phyloP scores from a whole-genome alignment of 257 asterid species.

The Ilex asprella region DNA sequence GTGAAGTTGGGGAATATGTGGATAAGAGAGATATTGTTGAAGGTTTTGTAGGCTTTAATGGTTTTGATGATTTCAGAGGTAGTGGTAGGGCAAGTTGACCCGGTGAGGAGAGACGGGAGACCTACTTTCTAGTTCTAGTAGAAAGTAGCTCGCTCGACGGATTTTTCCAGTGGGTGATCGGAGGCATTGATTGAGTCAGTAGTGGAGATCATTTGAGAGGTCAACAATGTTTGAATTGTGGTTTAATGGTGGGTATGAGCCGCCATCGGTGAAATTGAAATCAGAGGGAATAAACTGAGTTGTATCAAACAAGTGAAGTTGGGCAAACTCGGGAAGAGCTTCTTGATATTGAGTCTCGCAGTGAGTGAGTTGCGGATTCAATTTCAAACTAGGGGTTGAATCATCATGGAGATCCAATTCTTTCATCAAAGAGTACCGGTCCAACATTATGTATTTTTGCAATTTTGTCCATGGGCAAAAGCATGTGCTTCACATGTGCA shows the following conservation, averaged over 20 bases:
- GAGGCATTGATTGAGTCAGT: constrained; percentile 72
- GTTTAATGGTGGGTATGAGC: constrained; percentile 19
- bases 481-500: no score
- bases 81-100: constrained; percentile 32
- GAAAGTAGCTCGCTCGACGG: constrained; percentile 79
- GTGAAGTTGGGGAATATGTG: constrained; percentile 86
- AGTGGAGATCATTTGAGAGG: constrained; percentile 17
- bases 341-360: constrained; percentile 20
- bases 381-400: constrained; percentile 5
- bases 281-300: constrained; percentile 38
- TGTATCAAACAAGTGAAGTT: constrained; percentile 35
- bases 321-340: constrained; percentile 36
- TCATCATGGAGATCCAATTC: constrained; percentile 76
- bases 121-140: constrained; percentile 98
- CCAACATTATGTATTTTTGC: no score
- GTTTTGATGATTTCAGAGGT: constrained; percentile 58
- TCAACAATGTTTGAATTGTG: constrained; percentile 24
- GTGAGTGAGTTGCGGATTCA: constrained; percentile 13
- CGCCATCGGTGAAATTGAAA: constrained; percentile 39
- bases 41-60: constrained; percentile 64
- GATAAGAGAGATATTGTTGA: constrained; percentile 63
- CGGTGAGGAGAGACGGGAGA: constrained; percentile 62
- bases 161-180: constrained; percentile 54
- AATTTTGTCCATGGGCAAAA: no score
- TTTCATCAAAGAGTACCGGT: constrained; percentile 54